A percentile compares a stretch with the other conserved stretches of the same genome.
Evolutionary conservation across 345 rosid species (phyloP).

Genomic region (Populus tremula): DNA sequence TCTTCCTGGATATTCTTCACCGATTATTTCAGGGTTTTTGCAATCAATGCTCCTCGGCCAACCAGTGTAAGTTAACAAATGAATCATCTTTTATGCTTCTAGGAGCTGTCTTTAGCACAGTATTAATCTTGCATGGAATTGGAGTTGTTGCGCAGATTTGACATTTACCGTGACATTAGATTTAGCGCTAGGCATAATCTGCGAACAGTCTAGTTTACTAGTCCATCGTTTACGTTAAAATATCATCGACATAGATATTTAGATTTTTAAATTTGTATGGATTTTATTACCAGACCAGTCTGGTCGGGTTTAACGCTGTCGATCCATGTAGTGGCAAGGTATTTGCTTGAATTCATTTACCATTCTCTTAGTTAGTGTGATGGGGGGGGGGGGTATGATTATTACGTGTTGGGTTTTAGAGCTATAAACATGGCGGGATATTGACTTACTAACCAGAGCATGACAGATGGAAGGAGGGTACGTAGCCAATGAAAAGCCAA

Average conservation of each 20-base stretch:
- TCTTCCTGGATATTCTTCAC: not conserved
- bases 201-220: too few species aligned
- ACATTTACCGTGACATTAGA: not conserved
- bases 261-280: too few species aligned
- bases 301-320: too few species aligned
- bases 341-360: not conserved
- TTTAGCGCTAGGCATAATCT: too few species aligned
- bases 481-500: not conserved
- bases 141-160: not conserved
- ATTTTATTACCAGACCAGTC: too few species aligned
- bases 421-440: not conserved
- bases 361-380: not conserved
- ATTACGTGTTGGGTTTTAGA: not conserved
- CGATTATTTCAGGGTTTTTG: not conserved
- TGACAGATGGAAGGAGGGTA: not conserved
- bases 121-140: constrained; percentile 1
- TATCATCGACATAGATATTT: too few species aligned
- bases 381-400: not conserved
- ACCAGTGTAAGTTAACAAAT: not conserved
- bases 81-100: not conserved
- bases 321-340: too few species aligned
- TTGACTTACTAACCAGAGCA: not conserved
- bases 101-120: not conserved
- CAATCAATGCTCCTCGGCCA: not conserved
- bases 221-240: too few species aligned